These are phyloP conservation scores for Diaporthe ampelina DNA, from an alignment of 2,329 filamentous ascomycete genomes.

Conservation along the genomic window DNA sequence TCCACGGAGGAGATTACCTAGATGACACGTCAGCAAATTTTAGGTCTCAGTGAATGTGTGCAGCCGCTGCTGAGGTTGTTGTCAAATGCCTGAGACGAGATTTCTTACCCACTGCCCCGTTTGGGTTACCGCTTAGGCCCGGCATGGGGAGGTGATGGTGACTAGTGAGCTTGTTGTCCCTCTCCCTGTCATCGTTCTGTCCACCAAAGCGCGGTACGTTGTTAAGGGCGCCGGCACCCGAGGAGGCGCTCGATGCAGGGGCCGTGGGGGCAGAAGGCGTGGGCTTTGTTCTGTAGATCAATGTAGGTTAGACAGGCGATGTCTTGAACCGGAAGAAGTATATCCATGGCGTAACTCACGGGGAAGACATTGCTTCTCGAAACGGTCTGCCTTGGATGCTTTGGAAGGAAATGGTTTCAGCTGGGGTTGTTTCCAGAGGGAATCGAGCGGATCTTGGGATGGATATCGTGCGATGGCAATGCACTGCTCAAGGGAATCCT, in stretches of 20 bases:
- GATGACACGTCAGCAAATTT: background rate
- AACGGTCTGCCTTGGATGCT: constrained; percentile 8
- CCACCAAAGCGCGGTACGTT: constrained; percentile 32
- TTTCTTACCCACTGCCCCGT: constrained; percentile 36
- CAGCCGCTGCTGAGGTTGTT: background rate
- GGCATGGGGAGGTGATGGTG: constrained; percentile 37
- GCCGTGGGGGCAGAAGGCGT: constrained; percentile 26
- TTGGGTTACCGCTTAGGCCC: constrained; percentile 35
- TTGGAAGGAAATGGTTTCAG: background rate
- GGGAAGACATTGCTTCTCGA: constrained; percentile 38
- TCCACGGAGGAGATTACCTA: constrained; percentile 69
- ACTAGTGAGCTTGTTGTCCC: constrained; percentile 22
- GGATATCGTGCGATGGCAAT: background rate
- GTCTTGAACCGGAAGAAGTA: background rate
- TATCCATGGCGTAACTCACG: constrained; percentile 17
- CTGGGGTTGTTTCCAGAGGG: background rate
- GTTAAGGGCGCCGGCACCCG: constrained; percentile 23
- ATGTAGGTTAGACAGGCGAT: background rate
- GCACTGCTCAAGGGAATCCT: background rate
- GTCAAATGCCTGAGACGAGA: background rate
- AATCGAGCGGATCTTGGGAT: background rate
- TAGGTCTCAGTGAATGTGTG: background rate
- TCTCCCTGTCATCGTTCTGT: constrained; percentile 26
- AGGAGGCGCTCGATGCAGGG: background rate
- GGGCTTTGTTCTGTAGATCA: constrained; percentile 34